A percentile compares a stretch with the other conserved stretches of the same genome.
Conservation (phyloP, 2,329 filamentous ascomycete genomes). For the Xenosphaeropsis pyriputrescens region DNA sequence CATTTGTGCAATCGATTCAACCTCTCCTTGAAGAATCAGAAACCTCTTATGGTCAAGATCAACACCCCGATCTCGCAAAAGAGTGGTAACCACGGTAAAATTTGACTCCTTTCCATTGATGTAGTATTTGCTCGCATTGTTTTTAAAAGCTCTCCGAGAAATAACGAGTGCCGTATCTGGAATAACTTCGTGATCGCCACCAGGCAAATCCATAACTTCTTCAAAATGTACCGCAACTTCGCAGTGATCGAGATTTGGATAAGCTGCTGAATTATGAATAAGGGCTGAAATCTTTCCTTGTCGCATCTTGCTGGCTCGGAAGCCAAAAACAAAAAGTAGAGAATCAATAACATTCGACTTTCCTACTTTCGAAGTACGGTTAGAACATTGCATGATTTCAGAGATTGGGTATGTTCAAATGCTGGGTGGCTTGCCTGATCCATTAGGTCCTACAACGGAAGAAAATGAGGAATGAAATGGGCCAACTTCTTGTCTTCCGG, state of each 20-base stretch:
- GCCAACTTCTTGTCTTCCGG: constrained; percentile 84
- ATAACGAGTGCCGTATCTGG: constrained; percentile 77
- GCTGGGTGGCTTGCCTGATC: constrained; percentile 44
- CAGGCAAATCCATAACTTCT: constrained; percentile 79
- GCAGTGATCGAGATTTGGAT: constrained; percentile 75
- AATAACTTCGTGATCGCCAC: constrained; percentile 60
- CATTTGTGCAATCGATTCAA: constrained; percentile 98
- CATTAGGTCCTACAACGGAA: constrained; percentile 93
- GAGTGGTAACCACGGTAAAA: constrained; percentile 79
- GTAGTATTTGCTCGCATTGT: constrained; percentile 97
- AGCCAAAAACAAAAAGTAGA: constrained; percentile 95
- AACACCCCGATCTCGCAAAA: constrained; percentile 77
- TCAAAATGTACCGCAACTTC: constrained; percentile 96
- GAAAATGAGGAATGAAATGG: constrained; percentile 97
- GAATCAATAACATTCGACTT: constrained; percentile 99
- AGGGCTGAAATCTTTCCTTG: constrained; percentile 96
- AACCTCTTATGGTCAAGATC: constrained; percentile 98
- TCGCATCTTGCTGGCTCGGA: constrained; percentile 97
- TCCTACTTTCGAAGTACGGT: too few species aligned
- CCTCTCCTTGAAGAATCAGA: constrained; percentile 90
- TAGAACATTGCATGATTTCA: too few species aligned
- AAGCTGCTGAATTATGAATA: constrained; percentile 89
- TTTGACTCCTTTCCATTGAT: constrained; percentile 83
- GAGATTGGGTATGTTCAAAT: too few species aligned
- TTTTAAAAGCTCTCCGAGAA: constrained; percentile 88